Evolutionary conservation across 805 yeast genomes (phyloP).

Genomic region (Sugiyamaella qingdaonensis): DNA sequence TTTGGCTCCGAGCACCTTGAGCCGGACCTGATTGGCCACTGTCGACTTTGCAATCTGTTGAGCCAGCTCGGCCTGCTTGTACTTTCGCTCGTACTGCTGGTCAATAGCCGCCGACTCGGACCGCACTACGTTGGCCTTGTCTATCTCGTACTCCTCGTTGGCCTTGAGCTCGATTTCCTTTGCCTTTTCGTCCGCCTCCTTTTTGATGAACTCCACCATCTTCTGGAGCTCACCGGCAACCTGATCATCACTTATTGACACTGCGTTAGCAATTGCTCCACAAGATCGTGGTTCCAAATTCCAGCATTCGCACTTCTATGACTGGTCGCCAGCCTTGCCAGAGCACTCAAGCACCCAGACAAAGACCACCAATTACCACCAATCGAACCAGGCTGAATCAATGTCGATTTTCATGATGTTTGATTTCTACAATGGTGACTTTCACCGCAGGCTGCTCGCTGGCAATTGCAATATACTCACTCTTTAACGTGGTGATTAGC

Average conservation of each 20-base stretch:
- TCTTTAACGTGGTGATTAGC: too few relatives aligned
- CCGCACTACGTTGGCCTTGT: slow-evolving; percentile 91
- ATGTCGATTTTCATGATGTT: too few relatives aligned
- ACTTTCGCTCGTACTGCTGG: slow-evolving; percentile 67
- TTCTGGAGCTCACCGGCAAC: slow-evolving; percentile 93
- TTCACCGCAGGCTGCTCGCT: too few relatives aligned
- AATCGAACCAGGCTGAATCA: too few relatives aligned
- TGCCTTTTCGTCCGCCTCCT: slow-evolving; percentile 99
- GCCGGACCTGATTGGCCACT: slow-evolving; percentile 90
- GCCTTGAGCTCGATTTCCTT: slow-evolving; percentile 93
- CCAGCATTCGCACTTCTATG: too few relatives aligned
- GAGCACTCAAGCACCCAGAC: too few relatives aligned
- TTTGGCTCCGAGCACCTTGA: slow-evolving; percentile 81
- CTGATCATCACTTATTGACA: slow-evolving; percentile 41
- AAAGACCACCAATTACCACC: too few relatives aligned
- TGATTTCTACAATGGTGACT: too few relatives aligned
- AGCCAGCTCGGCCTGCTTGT: slow-evolving; percentile 86
- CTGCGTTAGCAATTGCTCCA: slow-evolving; percentile 1
- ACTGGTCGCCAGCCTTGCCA: too few relatives aligned
- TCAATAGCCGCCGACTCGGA: slow-evolving; percentile 88
- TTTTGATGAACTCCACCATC: slow-evolving; percentile 98
- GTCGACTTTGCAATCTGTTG: slow-evolving; percentile 96
- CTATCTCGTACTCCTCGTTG: slow-evolving; percentile 97
- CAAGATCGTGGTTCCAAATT: too few relatives aligned
- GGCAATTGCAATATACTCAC: too few relatives aligned